Conservation (phyloP, 1,284 basidiomycete genomes). For the Porodaedalea pini region DNA sequence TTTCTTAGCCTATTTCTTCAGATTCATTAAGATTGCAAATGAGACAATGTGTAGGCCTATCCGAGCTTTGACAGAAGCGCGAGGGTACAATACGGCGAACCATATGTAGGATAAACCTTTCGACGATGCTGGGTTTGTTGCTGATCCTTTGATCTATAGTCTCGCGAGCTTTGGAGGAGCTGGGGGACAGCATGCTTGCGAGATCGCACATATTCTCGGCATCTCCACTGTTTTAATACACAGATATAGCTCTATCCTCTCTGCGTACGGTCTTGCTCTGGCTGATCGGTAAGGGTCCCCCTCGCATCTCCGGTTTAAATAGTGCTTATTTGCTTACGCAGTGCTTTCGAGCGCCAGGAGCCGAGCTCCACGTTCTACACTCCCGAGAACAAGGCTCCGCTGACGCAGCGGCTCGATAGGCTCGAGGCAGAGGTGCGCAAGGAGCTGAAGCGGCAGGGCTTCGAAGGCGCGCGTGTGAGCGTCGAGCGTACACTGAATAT, state of each 20-base stretch:
- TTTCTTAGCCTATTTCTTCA: constrained; percentile 28
- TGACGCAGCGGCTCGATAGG: constrained; percentile 64
- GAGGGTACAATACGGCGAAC: constrained; percentile 80
- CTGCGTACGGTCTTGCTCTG: constrained; percentile 85
- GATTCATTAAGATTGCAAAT: constrained; percentile 91
- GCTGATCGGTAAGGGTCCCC: constrained; percentile 67
- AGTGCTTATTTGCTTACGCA: constrained; percentile 29
- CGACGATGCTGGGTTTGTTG: not conserved
- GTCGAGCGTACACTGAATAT: constrained; percentile 87
- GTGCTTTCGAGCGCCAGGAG: constrained; percentile 83
- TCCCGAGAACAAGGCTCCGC: constrained; percentile 45
- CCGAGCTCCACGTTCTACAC: constrained; percentile 78
- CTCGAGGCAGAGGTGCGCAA: constrained; percentile 59
- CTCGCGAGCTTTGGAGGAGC: constrained; percentile 89
- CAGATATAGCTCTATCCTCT: constrained; percentile 82
- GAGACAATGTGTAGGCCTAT: constrained; percentile 95
- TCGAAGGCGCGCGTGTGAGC: constrained; percentile 63
- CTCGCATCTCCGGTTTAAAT: not conserved
- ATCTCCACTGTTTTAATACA: constrained; percentile 86
- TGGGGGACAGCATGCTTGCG: constrained; percentile 90
- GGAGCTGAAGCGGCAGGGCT: constrained; percentile 78
- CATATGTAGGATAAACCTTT: constrained; percentile 57
- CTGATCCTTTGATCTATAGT: constrained; percentile 32
- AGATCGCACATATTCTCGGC: constrained; percentile 76
- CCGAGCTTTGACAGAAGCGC: constrained; percentile 85